Percentiles rank a stretch among this genome's conserved stretches.
These are phyloP conservation scores for Gremmenia infestans DNA, from an alignment of 2,329 filamentous ascomycete genomes.

Conservation along the genomic window DNA sequence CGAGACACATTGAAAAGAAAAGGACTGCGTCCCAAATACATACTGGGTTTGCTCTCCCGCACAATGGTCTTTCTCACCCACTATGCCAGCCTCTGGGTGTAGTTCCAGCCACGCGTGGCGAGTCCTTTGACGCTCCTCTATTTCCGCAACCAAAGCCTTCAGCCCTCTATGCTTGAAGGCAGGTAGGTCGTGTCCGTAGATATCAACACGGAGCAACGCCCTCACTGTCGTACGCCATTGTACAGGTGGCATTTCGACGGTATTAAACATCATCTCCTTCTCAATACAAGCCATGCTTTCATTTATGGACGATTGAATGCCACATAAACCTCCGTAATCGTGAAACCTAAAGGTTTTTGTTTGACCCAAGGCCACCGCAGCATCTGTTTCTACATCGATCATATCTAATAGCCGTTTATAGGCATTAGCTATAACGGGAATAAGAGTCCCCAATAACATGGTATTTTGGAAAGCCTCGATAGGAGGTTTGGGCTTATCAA, in stretches of 20 bases:
- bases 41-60: slow-evolving; percentile 33
- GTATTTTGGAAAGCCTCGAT: slow-evolving; percentile 52
- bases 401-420: slow-evolving; percentile 51
- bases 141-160: slow-evolving; percentile 47
- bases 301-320: slow-evolving; percentile 6
- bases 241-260: slow-evolving; percentile 44
- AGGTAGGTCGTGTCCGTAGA: slow-evolving; percentile 45
- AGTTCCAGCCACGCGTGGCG: slow-evolving; percentile 48
- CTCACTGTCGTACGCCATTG: slow-evolving; percentile 51
- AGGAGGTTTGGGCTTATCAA: slow-evolving; percentile 36
- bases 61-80: slow-evolving; percentile 27
- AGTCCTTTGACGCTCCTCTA: slow-evolving; percentile 46
- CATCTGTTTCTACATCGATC: slow-evolving; percentile 47
- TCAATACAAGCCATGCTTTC: slow-evolving; percentile 15
- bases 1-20: too few species aligned
- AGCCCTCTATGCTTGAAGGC: slow-evolving; percentile 42
- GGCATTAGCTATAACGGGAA: slow-evolving; percentile 53
- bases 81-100: slow-evolving; percentile 32
- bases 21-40: too few species aligned
- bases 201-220: slow-evolving; percentile 50
- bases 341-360: slow-evolving; percentile 28
- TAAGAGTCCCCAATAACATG: slow-evolving; percentile 53
- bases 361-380: slow-evolving; percentile 39
- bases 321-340: slow-evolving; percentile 28
- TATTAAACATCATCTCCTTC: slow-evolving; percentile 33